Conservation (phyloP, 805 yeast species). For the Debaryomyces castellii region DNA sequence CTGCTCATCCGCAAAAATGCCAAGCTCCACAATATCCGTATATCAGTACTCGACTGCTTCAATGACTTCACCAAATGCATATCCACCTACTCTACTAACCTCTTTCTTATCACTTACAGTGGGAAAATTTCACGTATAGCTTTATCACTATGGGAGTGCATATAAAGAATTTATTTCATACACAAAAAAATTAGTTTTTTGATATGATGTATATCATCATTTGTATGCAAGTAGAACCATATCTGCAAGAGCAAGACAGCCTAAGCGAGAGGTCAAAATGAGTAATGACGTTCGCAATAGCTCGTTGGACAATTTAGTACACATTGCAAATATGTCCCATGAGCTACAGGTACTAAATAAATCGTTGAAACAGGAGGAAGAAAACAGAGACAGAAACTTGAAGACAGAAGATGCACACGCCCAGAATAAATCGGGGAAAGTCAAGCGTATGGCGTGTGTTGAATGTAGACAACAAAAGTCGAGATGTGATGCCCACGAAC, state of each 20-base stretch:
- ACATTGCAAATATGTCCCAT: constrained; percentile 45
- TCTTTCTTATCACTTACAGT: background rate
- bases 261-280: constrained; percentile 7
- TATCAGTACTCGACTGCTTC: constrained; percentile 47
- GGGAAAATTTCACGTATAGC: background rate
- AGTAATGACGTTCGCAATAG: constrained; percentile 18
- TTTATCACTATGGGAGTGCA: background rate
- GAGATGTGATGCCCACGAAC: constrained; percentile 80
- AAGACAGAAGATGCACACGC: constrained; percentile 3
- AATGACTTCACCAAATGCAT: constrained; percentile 39
- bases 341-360: constrained; percentile 33
- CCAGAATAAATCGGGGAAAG: constrained; percentile 15
- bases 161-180: background rate
- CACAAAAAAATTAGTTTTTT: background rate
- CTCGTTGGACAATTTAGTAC: constrained; percentile 41
- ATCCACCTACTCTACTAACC: background rate
- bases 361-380: constrained; percentile 16
- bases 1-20: constrained; percentile 71
- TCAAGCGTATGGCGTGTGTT: constrained; percentile 81
- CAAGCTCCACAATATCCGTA: constrained; percentile 63
- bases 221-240: background rate
- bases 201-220: background rate
- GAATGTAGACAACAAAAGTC: constrained; percentile 96
- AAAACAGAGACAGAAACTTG: constrained; percentile 2
- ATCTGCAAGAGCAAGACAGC: background rate